phyloP scores from a whole-genome alignment of 176 grass and related monocot genomes.

The Elaeis guineensis region DNA sequence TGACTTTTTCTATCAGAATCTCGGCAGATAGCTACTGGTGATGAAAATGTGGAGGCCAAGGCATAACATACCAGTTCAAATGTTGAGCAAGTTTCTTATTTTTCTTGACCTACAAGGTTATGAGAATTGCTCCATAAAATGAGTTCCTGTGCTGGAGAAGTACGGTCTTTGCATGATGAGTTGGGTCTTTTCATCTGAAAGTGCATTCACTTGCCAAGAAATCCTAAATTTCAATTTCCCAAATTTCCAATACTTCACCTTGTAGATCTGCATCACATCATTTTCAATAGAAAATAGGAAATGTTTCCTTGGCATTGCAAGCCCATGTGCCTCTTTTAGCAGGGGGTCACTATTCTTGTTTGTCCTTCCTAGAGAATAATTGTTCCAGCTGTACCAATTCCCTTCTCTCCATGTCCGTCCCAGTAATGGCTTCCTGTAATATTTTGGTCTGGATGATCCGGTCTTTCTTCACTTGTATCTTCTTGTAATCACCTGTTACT shows the following conservation, averaged over 20 bases:
- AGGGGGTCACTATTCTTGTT: too few species aligned
- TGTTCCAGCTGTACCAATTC: too few species aligned
- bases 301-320: too few species aligned
- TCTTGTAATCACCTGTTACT: too few species aligned
- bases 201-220: not conserved
- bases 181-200: not conserved
- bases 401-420: too few species aligned
- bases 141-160: constrained; percentile 29
- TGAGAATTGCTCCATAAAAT: constrained; percentile 25
- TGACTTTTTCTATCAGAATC: constrained; percentile 34
- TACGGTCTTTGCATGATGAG: constrained; percentile 12
- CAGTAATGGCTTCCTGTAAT: too few species aligned
- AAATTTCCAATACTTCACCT: constrained; percentile 27
- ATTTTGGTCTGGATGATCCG: too few species aligned
- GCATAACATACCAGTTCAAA: constrained; percentile 43
- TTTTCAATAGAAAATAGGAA: not conserved
- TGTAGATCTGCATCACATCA: constrained; percentile 19
- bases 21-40: constrained; percentile 42
- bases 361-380: too few species aligned
- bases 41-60: constrained; percentile 55
- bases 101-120: constrained; percentile 13
- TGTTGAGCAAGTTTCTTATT: constrained; percentile 20
- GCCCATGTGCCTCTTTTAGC: too few species aligned
- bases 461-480: too few species aligned
- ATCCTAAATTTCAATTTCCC: too few species aligned